Evolutionary conservation across 2,329 filamentous ascomycete genomes (phyloP).

Genomic region (Aspergillus uvarum): DNA sequence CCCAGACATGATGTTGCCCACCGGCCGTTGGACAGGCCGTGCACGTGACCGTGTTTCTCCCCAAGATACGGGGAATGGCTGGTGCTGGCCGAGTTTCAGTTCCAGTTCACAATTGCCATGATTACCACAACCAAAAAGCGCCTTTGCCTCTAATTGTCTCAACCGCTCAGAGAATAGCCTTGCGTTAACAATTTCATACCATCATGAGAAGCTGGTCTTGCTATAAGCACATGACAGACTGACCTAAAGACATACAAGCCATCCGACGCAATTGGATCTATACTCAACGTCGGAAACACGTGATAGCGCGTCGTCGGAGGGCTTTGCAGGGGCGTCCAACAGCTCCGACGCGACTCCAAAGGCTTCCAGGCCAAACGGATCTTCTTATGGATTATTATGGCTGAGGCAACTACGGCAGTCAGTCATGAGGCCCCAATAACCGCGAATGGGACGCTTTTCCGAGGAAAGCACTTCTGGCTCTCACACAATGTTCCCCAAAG

Average conservation of each 20-base stretch:
- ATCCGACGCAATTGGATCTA: background rate
- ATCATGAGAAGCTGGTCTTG: background rate
- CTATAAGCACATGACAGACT: background rate
- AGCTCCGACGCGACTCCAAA: background rate
- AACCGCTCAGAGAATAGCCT: background rate
- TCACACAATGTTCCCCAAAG: conserved; percentile 55
- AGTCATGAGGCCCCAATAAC: background rate
- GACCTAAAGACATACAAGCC: background rate
- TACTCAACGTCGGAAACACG: conserved; percentile 20
- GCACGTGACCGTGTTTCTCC: background rate
- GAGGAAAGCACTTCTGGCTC: conserved; percentile 59
- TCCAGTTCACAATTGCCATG: background rate
- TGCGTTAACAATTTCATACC: background rate
- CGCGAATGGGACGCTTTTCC: conserved; percentile 47
- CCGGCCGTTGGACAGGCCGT: background rate
- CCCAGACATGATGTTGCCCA: background rate
- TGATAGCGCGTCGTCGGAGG: conserved; percentile 25
- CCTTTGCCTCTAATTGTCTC: background rate
- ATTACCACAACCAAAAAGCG: background rate
- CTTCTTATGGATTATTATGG: background rate
- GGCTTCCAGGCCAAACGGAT: background rate
- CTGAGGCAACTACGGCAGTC: background rate
- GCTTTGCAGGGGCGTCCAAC: background rate
- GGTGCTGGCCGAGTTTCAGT: background rate
- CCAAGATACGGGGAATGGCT: background rate